phyloP scores from a whole-genome alignment of 352 stramenopile species.

The Globisporangium barbulae region DNA sequence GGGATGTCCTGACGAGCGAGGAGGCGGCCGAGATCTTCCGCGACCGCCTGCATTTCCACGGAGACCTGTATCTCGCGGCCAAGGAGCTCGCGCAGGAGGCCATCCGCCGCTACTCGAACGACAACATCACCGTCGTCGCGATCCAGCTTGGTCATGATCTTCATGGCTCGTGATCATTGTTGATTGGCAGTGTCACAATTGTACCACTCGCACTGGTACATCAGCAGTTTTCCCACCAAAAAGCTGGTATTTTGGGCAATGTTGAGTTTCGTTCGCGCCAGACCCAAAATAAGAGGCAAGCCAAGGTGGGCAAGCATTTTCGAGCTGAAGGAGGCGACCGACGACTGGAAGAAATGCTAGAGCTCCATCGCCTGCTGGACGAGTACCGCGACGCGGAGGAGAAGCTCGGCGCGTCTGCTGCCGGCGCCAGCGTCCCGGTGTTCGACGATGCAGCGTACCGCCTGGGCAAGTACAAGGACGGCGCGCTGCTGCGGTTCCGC shows the following conservation, averaged over 20 bases:
- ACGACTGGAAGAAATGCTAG: conserved; percentile 15
- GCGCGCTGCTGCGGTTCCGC: conserved; percentile 55
- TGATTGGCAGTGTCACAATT: neutral
- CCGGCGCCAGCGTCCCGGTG: conserved; percentile 21
- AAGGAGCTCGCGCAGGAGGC: conserved; percentile 73
- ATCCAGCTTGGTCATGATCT: conserved; percentile 17
- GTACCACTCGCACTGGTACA: conserved; percentile 1
- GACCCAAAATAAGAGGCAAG: conserved; percentile 3
- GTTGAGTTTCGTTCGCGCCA: neutral
- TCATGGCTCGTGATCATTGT: neutral
- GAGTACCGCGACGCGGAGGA: conserved; percentile 12
- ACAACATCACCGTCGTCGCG: conserved; percentile 77
- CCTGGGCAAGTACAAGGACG: conserved; percentile 48
- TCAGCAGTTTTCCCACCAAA: neutral
- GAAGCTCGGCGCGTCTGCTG: neutral
- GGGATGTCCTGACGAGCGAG: conserved; percentile 76
- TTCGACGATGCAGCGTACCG: conserved; percentile 49
- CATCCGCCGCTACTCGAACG: conserved; percentile 69
- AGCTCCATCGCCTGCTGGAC: conserved; percentile 12
- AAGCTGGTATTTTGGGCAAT: neutral
- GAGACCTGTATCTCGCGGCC: conserved; percentile 51
- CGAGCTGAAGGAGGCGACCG: neutral
- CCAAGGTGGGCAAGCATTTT: neutral
- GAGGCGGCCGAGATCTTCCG: conserved; percentile 54
- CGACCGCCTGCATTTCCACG: conserved; percentile 46